Evolutionary conservation across 768 basidiomycete species (phyloP).

Genomic region (Grammothele lineata): DNA sequence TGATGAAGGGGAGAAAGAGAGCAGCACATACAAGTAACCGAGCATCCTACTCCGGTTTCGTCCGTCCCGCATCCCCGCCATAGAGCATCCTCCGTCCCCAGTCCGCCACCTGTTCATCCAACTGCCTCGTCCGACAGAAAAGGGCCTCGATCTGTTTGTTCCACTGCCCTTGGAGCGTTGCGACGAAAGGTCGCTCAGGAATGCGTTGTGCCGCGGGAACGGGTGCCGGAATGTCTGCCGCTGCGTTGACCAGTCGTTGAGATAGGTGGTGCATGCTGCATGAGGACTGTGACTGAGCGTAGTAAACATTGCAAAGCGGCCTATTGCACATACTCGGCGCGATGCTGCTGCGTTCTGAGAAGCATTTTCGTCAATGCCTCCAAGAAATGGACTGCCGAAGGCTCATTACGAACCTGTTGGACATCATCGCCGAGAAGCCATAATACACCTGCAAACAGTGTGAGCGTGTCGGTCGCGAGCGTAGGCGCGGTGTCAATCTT

Average conservation of each 20-base stretch:
- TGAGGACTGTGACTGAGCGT: no score
- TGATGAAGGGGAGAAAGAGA: no score
- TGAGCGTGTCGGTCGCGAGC: neutral
- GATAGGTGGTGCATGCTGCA: constrained; percentile 22
- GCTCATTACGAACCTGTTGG: constrained; percentile 20
- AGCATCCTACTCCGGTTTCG: constrained; percentile 5
- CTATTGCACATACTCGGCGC: constrained; percentile 21
- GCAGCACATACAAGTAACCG: no score
- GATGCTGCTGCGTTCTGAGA: constrained; percentile 23
- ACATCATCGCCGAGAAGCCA: constrained; percentile 26
- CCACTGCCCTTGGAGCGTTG: constrained; percentile 24
- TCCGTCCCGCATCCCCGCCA: constrained; percentile 16
- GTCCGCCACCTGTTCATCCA: constrained; percentile 17
- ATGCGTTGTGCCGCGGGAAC: constrained; percentile 22
- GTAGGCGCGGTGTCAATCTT: neutral
- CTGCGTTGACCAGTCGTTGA: constrained; percentile 19
- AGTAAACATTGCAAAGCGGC: no score
- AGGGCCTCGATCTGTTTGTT: constrained; percentile 25
- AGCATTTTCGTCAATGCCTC: no score
- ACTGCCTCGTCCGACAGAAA: constrained; percentile 16
- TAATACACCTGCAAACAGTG: constrained; percentile 21
- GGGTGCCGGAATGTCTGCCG: constrained; percentile 16
- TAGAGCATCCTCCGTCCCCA: constrained; percentile 24
- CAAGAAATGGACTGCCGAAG: no score
- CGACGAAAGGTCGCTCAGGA: constrained; percentile 20